Evolutionary conservation across 768 basidiomycete genomes (phyloP), one percentile per base, ranked within the genome.

Genomic region (Leucocoprinus birnbaumii): DNA sequence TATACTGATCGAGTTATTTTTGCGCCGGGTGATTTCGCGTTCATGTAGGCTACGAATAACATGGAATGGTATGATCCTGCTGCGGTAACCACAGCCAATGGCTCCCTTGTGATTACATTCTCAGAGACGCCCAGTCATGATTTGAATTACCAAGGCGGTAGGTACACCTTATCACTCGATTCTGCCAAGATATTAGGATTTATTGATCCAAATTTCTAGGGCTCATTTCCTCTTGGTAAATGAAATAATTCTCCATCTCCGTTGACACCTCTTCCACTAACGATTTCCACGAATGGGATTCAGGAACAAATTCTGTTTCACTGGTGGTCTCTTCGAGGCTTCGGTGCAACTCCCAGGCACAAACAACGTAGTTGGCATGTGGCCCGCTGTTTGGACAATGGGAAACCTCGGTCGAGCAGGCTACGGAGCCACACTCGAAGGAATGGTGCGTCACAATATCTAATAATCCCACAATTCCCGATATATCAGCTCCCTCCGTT

Each of bases 41-140:
- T 21, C 5, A 76, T 72, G 73, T 40, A 77, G 77, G 67, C 79
- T 51, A 85, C 89, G 3, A 82, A 82, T 57, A 85, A 90, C 62
- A 57, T 89, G 63, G 91, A 97, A 68, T 96, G 92, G 91, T 94
- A 95, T 67, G 87, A 89, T 60, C 92, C 92, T 0, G 82, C 73
- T 26, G 84, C 85, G 9, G 71, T 91, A 42, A 86, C 83, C 2
- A 95, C 93, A 9, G 65, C 68, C 43, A 76, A 80, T 60, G 92
- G 94, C 18, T 75, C 77, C 35, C 81, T 96, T 37, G 79, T 86
- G 42, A 85, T 93, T 62, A 88, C 84, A 9, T 73, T 91, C 64
- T 76, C 63, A 26, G 69, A 80, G 66, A 85, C 74, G 65, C 61
- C 62, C 49, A 87, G 77, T 51, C 85, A 91, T 63, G 75, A 80